phyloP scores from a whole-genome alignment of 495 filamentous ascomycete genomes.

The Bacidia rubella region DNA sequence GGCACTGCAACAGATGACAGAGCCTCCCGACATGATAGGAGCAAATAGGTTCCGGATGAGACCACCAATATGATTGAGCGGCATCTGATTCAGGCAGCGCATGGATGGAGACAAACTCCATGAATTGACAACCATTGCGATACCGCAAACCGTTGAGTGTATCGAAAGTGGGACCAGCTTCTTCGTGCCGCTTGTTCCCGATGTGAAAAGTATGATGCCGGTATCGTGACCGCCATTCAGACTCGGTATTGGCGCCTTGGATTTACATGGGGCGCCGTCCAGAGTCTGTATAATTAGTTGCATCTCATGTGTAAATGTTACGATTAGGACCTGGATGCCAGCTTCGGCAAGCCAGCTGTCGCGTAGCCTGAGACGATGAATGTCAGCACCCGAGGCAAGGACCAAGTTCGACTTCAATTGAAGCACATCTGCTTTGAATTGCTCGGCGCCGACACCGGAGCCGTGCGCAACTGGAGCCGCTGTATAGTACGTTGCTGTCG shows the following conservation, averaged over 20 bases:
- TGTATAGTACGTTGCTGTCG: conserved; percentile 22
- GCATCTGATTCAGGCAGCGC: conserved; percentile 35
- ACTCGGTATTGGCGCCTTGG: background rate
- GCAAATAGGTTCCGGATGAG: conserved; percentile 29
- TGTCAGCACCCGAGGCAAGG: background rate
- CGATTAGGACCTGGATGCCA: background rate
- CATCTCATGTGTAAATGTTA: background rate
- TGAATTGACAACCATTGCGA: conserved; percentile 28
- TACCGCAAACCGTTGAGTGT: conserved; percentile 25
- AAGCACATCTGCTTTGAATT: conserved; percentile 6
- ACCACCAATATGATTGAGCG: conserved; percentile 33
- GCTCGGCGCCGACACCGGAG: conserved; percentile 19
- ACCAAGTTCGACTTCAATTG: background rate
- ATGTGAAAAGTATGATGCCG: conserved; percentile 30
- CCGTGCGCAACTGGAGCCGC: conserved; percentile 22
- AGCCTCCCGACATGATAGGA: conserved; percentile 28
- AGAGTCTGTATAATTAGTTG: background rate
- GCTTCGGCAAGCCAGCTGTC: background rate
- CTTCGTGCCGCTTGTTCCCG: conserved; percentile 33
- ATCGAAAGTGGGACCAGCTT: conserved; percentile 32
- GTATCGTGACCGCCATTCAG: background rate
- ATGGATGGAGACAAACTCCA: conserved; percentile 25
- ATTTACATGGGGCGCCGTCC: conserved; percentile 21
- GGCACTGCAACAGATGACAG: conserved; percentile 29
- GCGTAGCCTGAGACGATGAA: background rate